phyloP scores from a whole-genome alignment of 1,284 basidiomycete genomes.

The Peniophora sp. region DNA sequence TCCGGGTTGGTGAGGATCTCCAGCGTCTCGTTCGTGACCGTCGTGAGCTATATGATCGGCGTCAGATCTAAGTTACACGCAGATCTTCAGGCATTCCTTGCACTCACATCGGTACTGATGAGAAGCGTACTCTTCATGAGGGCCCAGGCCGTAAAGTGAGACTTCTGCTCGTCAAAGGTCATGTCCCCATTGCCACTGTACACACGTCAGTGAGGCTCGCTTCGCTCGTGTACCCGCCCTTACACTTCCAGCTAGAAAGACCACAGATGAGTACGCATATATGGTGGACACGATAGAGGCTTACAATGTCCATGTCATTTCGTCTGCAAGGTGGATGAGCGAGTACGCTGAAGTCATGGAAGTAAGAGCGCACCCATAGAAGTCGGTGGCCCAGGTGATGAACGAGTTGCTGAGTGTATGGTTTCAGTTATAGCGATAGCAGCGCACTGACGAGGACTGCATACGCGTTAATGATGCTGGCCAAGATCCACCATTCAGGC shows the following conservation, averaged over 20 bases:
- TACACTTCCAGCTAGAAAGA: not conserved
- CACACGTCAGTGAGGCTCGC: not conserved
- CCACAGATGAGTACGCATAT: not conserved
- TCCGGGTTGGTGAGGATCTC: conserved; percentile 53
- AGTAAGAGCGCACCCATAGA: conserved; percentile 22
- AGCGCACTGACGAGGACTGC: not conserved
- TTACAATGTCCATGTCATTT: conserved; percentile 40
- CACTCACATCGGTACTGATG: conserved; percentile 26
- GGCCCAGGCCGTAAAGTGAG: conserved; percentile 42
- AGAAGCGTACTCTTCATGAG: conserved; percentile 41
- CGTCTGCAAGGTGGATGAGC: conserved; percentile 9
- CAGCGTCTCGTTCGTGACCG: conserved; percentile 38
- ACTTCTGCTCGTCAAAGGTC: conserved; percentile 33
- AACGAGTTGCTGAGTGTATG: conserved; percentile 31
- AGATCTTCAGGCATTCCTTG: not conserved
- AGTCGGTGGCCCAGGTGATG: conserved; percentile 31
- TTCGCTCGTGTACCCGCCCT: not conserved
- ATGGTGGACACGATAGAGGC: conserved; percentile 10
- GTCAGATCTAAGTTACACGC: not conserved
- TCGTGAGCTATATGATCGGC: conserved; percentile 35
- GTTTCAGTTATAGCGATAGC: not conserved
- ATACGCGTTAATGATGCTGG: conserved; percentile 30
- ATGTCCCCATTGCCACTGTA: conserved; percentile 34
- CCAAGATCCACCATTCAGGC: conserved; percentile 26
- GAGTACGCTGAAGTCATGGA: too few relatives aligned